Evolutionary conservation across 139 green algal species (phyloP).

Genomic region (Trebouxia sp.): DNA sequence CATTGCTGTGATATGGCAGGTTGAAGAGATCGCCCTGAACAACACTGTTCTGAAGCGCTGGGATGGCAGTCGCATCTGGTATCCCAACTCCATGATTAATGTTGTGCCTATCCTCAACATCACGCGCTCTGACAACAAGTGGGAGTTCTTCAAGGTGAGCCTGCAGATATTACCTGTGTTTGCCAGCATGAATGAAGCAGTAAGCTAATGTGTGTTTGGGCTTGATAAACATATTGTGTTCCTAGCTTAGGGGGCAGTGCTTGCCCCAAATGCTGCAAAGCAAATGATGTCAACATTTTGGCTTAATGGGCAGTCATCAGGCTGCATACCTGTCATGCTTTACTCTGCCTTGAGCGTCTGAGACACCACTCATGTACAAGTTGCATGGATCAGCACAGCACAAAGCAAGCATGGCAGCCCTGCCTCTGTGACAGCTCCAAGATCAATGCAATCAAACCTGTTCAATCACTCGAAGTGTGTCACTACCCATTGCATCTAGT

Average conservation of each 20-base stretch:
- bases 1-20: too few species aligned
- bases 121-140: slow-evolving; percentile 46
- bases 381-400: too few species aligned
- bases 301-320: too few species aligned
- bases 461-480: too few species aligned
- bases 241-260: background rate
- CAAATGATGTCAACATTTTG: background rate
- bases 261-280: background rate
- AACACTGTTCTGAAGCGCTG: slow-evolving; percentile 44
- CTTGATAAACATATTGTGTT: background rate
- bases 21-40: slow-evolving; percentile 64
- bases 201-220: background rate
- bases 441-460: too few species aligned
- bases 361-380: too few species aligned
- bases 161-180: background rate
- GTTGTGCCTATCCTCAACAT: slow-evolving; percentile 54
- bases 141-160: slow-evolving; percentile 49
- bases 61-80: slow-evolving; percentile 55
- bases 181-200: background rate
- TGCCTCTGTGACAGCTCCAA: too few species aligned
- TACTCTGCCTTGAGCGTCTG: too few species aligned
- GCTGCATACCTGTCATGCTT: too few species aligned
- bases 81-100: slow-evolving; percentile 53
- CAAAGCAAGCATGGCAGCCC: too few species aligned
- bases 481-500: too few species aligned